Conservation (phyloP, 2,329 filamentous ascomycete genomes). For the Diplodia seriata region DNA sequence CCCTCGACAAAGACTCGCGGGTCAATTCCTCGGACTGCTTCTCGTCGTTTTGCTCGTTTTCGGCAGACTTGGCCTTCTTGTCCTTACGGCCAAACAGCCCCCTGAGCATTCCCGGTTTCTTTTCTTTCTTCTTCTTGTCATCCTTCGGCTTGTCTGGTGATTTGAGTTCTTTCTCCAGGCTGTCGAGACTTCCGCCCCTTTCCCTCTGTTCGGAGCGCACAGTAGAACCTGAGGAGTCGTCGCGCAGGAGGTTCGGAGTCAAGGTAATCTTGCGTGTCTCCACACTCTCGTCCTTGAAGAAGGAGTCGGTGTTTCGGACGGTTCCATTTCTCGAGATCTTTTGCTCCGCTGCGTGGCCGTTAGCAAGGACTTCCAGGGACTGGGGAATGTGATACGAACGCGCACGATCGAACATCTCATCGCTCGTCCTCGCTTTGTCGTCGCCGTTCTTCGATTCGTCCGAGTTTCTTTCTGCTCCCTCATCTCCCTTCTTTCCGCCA, state of each 20-base stretch:
- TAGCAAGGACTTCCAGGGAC: background rate
- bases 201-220: slow-evolving; percentile 46
- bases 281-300: slow-evolving; percentile 94
- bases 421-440: slow-evolving; percentile 66
- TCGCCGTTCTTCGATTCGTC: slow-evolving; percentile 48
- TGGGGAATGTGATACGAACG: background rate
- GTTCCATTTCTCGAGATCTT: slow-evolving; percentile 77
- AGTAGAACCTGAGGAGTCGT: slow-evolving; percentile 65
- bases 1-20: slow-evolving; percentile 42
- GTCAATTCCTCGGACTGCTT: slow-evolving; percentile 50
- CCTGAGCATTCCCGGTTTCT: slow-evolving; percentile 75
- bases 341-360: slow-evolving; percentile 40
- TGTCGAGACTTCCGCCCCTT: slow-evolving; percentile 74
- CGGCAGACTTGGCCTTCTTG: slow-evolving; percentile 60
- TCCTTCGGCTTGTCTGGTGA: slow-evolving; percentile 69
- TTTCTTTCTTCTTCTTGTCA: slow-evolving; percentile 75
- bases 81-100: slow-evolving; percentile 72
- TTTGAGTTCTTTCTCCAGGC: slow-evolving; percentile 71
- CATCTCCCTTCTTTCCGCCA: slow-evolving; percentile 37
- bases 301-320: slow-evolving; percentile 90
- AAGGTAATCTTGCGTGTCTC: slow-evolving; percentile 98
- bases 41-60: slow-evolving; percentile 53
- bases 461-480: slow-evolving; percentile 42
- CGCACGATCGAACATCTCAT: slow-evolving; percentile 14
- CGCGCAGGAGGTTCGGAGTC: slow-evolving; percentile 88